These are phyloP conservation scores for Pezicula neosporulosa DNA, from an alignment of 2,329 filamentous ascomycete species.

Conservation along the genomic window DNA sequence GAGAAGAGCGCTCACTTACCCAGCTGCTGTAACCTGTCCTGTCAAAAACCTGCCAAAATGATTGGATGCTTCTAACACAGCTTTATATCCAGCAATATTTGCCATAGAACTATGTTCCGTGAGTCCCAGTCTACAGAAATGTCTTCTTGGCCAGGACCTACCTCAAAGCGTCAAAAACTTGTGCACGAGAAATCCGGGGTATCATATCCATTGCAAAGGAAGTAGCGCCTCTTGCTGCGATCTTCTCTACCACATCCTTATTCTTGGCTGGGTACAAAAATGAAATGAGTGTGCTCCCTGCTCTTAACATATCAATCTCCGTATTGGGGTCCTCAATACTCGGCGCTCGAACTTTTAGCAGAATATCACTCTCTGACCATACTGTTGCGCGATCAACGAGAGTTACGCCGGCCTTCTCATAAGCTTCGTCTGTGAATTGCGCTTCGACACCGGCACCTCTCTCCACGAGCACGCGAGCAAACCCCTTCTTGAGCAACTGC, in stretches of 20 bases:
- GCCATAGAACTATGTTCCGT: slow-evolving; percentile 70
- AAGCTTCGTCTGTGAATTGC: slow-evolving; percentile 74
- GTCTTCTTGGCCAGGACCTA: slow-evolving; percentile 7
- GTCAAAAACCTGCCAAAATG: slow-evolving; percentile 85
- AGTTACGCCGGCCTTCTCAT: slow-evolving; percentile 73
- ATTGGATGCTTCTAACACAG: slow-evolving; percentile 85
- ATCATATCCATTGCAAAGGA: slow-evolving; percentile 92
- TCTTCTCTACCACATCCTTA: slow-evolving; percentile 67
- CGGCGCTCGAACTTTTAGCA: slow-evolving; percentile 81
- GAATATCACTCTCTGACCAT: slow-evolving; percentile 72
- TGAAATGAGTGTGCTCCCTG: slow-evolving; percentile 73
- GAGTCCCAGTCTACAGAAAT: slow-evolving; percentile 2
- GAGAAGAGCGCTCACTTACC: slow-evolving; percentile 36
- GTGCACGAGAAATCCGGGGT: slow-evolving; percentile 82
- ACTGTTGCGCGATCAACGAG: slow-evolving; percentile 67
- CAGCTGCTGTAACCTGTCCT: slow-evolving; percentile 85
- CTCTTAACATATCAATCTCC: slow-evolving; percentile 66
- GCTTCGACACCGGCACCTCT: slow-evolving; percentile 75
- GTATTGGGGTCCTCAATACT: slow-evolving; percentile 52
- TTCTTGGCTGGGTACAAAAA: slow-evolving; percentile 84
- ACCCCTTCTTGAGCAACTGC: slow-evolving; percentile 82
- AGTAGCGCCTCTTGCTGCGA: slow-evolving; percentile 69
- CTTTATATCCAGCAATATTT: slow-evolving; percentile 92
- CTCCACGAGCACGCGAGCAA: slow-evolving; percentile 73
- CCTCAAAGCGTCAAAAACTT: slow-evolving; percentile 78